Evolutionary conservation across 257 asterid genomes (phyloP).

Genomic region (Paraleonurus japonicus): DNA sequence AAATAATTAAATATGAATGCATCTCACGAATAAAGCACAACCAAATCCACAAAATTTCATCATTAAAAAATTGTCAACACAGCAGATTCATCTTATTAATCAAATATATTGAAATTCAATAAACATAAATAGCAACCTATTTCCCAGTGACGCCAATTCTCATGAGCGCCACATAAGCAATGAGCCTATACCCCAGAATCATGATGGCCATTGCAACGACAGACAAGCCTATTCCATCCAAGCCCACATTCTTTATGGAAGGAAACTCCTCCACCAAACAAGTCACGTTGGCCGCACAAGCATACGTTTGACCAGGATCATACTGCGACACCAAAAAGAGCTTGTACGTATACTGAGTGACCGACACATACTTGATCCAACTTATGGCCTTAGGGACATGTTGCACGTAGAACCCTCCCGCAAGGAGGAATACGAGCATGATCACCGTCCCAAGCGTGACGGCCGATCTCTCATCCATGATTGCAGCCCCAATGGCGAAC

Average conservation of each 20-base stretch:
- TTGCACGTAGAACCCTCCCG: constrained; percentile 66
- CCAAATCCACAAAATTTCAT: too few relatives aligned
- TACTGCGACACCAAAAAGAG: constrained; percentile 58
- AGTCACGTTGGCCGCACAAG: constrained; percentile 23
- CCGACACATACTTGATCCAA: constrained; percentile 70
- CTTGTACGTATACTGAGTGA: constrained; percentile 58
- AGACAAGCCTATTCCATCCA: constrained; percentile 32
- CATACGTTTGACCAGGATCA: constrained; percentile 43
- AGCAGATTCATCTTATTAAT: neutral
- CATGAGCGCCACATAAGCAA: constrained; percentile 78
- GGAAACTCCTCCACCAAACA: constrained; percentile 68
- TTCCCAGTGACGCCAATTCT: constrained; percentile 65
- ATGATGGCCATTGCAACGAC: constrained; percentile 49
- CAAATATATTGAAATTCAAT: too few relatives aligned
- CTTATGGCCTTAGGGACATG: constrained; percentile 55
- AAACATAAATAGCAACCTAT: neutral
- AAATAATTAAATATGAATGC: too few relatives aligned
- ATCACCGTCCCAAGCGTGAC: constrained; percentile 56
- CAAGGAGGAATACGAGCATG: constrained; percentile 55
- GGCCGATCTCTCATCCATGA: constrained; percentile 64
- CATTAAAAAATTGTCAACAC: neutral
- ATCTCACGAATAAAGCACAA: too few relatives aligned
- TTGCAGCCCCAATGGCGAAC: constrained; percentile 69
- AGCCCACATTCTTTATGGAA: constrained; percentile 48
- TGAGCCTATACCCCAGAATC: constrained; percentile 61